Base-by-base conservation (phyloP, 2,329 filamentous ascomycete genomes). In the Neospermospora avenae region DNA sequence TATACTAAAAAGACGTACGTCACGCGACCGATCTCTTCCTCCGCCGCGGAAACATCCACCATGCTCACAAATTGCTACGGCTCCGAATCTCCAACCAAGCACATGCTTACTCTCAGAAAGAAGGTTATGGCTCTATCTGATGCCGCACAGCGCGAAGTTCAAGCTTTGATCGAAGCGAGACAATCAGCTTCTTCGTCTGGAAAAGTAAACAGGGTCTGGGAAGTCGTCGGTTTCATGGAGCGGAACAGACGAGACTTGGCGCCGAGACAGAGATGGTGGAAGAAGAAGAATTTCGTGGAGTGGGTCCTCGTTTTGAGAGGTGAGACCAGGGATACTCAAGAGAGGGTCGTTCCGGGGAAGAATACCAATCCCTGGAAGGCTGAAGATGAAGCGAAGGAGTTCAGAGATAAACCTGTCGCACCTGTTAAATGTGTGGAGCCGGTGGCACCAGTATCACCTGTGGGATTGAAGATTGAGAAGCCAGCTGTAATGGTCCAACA, bases 101-200 rank as follows among this genome's bases (percentile, higher is more conserved):
- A 59, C 35, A 24, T 42, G 10, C n/a, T 20, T 4, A 13, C 41
- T 1, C 24, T 65, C 13, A 20, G 35, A 4, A 53, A 48, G 7
- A 49, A n/a, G 1, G 56, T 66, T 16, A n/a, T 63, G 16, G 25
- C 16, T 1, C 49, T 64, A 48, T 37, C 56, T 8, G 55, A 62
- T 2, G 57, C 61, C 8, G 64, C 62, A 1, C 62, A 66, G 24
- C 56, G 59, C 56, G 64, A 66, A 51, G 58, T 66, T 28, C 62
- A 66, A 18, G 59, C 54, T 44, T 31, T 66, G 11, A 5, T 53
- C 31, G 64, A 66, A 42, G 39, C 31, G 1, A n/a, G 62, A 3
- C 60, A 66, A 20, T 42, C 10, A 2, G 62, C 60, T 13, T 59
- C 42, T 34, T 55, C 48, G 2, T 28, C 24, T 11, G 24, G 20